Percentiles rank a stretch among this genome's conserved stretches.
Evolutionary conservation across 257 asterid genomes (phyloP).

Genomic region (Solanum raphanifolium): DNA sequence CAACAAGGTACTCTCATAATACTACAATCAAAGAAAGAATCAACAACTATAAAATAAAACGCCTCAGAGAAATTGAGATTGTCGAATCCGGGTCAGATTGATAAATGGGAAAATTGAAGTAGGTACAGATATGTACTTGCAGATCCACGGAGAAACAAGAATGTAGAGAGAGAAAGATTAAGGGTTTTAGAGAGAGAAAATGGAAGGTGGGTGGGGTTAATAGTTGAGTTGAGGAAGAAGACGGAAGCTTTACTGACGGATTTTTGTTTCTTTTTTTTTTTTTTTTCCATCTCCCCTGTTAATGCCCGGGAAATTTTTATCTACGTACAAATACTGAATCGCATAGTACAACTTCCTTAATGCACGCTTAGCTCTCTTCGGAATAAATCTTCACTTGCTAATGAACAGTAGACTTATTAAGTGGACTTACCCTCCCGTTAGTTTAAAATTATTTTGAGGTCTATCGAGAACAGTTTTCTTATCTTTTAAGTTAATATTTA

Average conservation of each 20-base stretch:
- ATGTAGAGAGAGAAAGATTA: background rate
- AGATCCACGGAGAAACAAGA: constrained; percentile 11
- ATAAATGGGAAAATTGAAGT: background rate
- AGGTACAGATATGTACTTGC: background rate
- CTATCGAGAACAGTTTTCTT: background rate
- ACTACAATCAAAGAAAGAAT: background rate
- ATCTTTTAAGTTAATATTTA: background rate
- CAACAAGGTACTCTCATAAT: constrained; percentile 76
- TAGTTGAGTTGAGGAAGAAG: background rate
- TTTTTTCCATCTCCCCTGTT: background rate
- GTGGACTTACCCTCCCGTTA: background rate
- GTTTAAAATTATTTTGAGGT: too few relatives aligned
- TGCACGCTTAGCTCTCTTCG: background rate
- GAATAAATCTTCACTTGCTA: background rate
- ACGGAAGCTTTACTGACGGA: constrained; percentile 5
- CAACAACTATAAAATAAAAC: background rate
- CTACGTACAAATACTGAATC: background rate
- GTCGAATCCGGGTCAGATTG: background rate
- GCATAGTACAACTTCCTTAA: background rate
- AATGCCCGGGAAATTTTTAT: background rate
- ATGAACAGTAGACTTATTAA: background rate
- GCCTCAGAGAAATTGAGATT: background rate
- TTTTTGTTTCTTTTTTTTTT: background rate
- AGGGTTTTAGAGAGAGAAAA: constrained; percentile 5
- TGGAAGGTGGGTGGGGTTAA: background rate